These are phyloP conservation scores for Geoglossum cookeanum DNA, from an alignment of 2,329 filamentous ascomycete species.

Conservation along the genomic window DNA sequence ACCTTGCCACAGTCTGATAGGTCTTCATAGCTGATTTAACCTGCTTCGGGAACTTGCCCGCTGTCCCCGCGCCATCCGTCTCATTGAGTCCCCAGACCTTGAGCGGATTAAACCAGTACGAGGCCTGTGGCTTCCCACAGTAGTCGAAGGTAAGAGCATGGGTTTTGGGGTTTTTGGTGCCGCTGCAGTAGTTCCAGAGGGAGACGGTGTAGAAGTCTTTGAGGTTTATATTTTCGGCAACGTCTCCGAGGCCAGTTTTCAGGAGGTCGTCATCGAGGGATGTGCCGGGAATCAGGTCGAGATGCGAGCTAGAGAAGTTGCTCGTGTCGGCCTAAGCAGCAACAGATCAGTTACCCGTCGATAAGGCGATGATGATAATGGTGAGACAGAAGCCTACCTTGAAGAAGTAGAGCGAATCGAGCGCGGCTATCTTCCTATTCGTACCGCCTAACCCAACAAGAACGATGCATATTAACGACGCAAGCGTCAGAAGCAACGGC, in stretches of 20 bases:
- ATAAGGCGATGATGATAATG: neutral
- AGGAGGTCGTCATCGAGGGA: conserved; percentile 13
- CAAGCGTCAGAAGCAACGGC: conserved; percentile 66
- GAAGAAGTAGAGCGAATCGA: conserved; percentile 37
- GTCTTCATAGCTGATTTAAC: conserved; percentile 48
- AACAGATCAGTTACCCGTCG: neutral
- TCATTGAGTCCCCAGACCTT: conserved; percentile 43
- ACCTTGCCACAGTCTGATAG: conserved; percentile 57
- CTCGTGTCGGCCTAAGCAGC: conserved; percentile 14
- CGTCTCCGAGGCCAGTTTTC: conserved; percentile 21
- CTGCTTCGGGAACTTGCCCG: conserved; percentile 44
- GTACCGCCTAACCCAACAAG: conserved; percentile 39
- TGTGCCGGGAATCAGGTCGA: conserved; percentile 5
- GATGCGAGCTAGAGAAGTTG: conserved; percentile 11
- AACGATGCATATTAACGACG: conserved; percentile 48
- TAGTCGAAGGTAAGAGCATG: conserved; percentile 26
- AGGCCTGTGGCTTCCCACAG: conserved; percentile 52
- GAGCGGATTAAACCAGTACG: conserved; percentile 60
- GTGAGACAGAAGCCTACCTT: conserved; percentile 17
- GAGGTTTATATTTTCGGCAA: conserved; percentile 34
- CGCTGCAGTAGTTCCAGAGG: conserved; percentile 73
- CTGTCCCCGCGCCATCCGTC: conserved; percentile 28
- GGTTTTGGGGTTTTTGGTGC: conserved; percentile 32
- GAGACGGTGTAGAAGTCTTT: conserved; percentile 62
- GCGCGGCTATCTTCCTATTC: conserved; percentile 26